phyloP scores from a whole-genome alignment of 2,329 filamentous ascomycete species.

The Aspergillus alliaceus region DNA sequence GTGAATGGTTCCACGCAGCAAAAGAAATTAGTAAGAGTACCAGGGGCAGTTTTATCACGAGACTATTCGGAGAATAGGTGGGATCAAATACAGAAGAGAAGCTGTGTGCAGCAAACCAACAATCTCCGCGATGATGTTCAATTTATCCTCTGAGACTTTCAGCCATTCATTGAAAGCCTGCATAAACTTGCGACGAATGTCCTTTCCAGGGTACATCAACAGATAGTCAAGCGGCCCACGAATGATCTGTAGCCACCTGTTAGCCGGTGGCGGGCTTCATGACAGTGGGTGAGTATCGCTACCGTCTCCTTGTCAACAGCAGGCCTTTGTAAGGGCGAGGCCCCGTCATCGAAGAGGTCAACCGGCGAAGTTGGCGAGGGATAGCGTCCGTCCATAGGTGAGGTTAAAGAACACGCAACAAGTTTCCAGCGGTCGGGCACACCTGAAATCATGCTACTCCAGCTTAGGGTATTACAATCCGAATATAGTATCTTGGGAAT shows the following conservation, averaged over 20 bases:
- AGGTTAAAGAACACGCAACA: not conserved
- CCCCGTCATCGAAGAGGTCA: not conserved
- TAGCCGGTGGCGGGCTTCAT: not conserved
- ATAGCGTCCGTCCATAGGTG: not conserved
- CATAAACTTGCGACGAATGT: slow-evolving; percentile 43
- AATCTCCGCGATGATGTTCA: slow-evolving; percentile 42
- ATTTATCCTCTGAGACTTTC: slow-evolving; percentile 38
- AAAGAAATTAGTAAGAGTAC: not conserved
- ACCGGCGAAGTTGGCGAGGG: not conserved
- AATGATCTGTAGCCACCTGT: not conserved
- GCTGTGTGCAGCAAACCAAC: slow-evolving; percentile 46
- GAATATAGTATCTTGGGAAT: too few relatives aligned
- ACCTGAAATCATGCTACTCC: not conserved
- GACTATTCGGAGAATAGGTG: too few relatives aligned
- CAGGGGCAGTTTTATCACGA: not conserved
- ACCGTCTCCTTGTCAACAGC: not conserved
- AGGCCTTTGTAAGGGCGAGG: not conserved
- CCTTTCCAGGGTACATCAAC: slow-evolving; percentile 38
- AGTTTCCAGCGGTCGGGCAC: not conserved
- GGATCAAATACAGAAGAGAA: slow-evolving; percentile 35
- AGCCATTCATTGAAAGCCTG: slow-evolving; percentile 47
- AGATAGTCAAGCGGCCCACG: not conserved
- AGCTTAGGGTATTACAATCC: not conserved
- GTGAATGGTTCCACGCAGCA: not conserved
- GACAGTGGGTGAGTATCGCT: not conserved